Evolutionary conservation across 805 yeast species (phyloP).

Genomic region (Kluyveromyces nonfermentans): DNA sequence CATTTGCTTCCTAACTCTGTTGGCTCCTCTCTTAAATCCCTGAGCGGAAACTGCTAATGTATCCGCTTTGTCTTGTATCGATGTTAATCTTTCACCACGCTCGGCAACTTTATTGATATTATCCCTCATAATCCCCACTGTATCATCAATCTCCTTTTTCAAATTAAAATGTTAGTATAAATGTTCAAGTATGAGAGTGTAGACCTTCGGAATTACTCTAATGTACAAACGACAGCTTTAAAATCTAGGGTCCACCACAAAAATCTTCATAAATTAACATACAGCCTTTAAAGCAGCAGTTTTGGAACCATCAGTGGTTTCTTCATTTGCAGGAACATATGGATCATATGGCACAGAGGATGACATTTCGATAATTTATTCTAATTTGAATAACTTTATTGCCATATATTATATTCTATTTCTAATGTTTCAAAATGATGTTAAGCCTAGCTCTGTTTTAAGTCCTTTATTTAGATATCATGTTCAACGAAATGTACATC

Average conservation of each 20-base stretch:
- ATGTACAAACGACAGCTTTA: background rate
- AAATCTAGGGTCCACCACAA: background rate
- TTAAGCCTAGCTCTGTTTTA: background rate
- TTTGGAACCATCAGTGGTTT: conserved; percentile 33
- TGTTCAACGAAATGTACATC: background rate
- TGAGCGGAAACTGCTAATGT: conserved; percentile 87
- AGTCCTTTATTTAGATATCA: background rate
- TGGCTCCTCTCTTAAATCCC: conserved; percentile 93
- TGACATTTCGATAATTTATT: conserved; percentile 38
- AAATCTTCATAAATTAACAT: conserved; percentile 26
- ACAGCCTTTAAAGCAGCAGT: conserved; percentile 81
- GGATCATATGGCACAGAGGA: conserved; percentile 82
- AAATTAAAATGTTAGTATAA: background rate
- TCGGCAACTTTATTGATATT: conserved; percentile 93
- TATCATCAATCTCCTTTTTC: conserved; percentile 76
- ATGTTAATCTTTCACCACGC: conserved; percentile 84
- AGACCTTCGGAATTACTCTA: background rate
- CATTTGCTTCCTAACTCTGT: conserved; percentile 95
- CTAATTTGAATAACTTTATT: background rate
- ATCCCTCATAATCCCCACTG: conserved; percentile 96
- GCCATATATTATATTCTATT: background rate
- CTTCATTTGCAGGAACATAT: conserved; percentile 56
- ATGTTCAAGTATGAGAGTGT: background rate
- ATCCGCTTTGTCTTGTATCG: conserved; percentile 88
- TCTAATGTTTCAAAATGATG: background rate